Conservation (phyloP, 441 rosid genomes). For the Syzygium syzygioides region DNA sequence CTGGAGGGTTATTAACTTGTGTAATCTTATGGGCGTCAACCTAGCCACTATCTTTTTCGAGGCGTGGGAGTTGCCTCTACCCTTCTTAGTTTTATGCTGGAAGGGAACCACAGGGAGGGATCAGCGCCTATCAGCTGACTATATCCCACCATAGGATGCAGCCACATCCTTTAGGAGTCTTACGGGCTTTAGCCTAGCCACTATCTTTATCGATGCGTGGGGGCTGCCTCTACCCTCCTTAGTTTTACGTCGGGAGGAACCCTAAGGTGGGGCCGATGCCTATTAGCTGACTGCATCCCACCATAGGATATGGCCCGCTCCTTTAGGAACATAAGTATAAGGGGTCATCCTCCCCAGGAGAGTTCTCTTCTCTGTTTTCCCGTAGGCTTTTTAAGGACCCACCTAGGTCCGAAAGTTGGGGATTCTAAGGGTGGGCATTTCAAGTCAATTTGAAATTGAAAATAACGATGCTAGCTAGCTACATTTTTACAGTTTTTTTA, state of each 20-base stretch:
- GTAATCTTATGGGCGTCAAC: not conserved
- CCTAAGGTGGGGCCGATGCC: fast-evolving
- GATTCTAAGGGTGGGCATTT: no score
- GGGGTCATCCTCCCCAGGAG: fast-evolving
- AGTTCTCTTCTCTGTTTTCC: not conserved
- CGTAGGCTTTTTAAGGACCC: not conserved
- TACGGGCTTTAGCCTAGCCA: not conserved
- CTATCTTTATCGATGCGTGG: not conserved
- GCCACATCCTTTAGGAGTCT: no score
- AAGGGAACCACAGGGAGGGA: not conserved
- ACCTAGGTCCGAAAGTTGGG: no score
- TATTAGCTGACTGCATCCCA: not conserved
- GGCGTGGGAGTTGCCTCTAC: not conserved
- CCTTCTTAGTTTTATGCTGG: no score
- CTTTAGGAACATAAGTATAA: not conserved
- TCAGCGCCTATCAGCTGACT: fast-evolving
- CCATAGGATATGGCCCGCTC: not conserved
- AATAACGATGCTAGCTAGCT: no score
- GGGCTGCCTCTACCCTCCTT: not conserved
- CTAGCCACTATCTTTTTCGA: no score
- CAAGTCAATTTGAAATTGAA: no score
- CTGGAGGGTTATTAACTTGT: not conserved
- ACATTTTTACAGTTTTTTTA: no score
- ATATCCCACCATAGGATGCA: not conserved
- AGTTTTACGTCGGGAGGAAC: not conserved